Percentiles rank a stretch among this genome's conserved stretches.
phyloP scores from a whole-genome alignment of 768 basidiomycete genomes.

The Amylocystis lapponica region DNA sequence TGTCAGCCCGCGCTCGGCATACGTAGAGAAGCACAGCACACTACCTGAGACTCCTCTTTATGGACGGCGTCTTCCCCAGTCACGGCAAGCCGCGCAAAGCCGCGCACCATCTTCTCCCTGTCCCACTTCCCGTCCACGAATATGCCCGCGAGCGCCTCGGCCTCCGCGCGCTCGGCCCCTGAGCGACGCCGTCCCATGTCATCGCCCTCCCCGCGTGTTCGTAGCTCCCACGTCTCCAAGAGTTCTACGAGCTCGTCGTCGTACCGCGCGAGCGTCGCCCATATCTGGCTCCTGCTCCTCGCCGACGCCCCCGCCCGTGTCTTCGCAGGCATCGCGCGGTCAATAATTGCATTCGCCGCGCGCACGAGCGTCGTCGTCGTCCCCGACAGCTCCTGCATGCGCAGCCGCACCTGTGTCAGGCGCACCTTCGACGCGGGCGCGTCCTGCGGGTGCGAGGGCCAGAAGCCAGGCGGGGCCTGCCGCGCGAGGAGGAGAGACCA shows the following conservation, averaged over 20 bases:
- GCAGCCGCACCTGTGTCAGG: constrained; percentile 50
- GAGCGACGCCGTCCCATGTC: constrained; percentile 32
- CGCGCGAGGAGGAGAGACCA: constrained; percentile 63
- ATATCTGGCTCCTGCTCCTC: constrained; percentile 39
- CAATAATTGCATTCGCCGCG: constrained; percentile 51
- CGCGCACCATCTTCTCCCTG: constrained; percentile 68
- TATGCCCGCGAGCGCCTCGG: constrained; percentile 32
- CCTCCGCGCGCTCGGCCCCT: constrained; percentile 31
- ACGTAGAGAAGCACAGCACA: constrained; percentile 13
- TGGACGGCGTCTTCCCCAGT: constrained; percentile 26
- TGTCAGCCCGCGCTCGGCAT: background rate
- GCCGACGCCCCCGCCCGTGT: constrained; percentile 14
- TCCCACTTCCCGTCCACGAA: constrained; percentile 64
- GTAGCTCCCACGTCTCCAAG: constrained; percentile 57
- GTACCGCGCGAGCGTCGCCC: constrained; percentile 79
- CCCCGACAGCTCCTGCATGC: constrained; percentile 51
- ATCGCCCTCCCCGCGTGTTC: constrained; percentile 37
- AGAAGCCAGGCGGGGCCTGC: constrained; percentile 47
- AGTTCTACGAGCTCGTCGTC: constrained; percentile 61
- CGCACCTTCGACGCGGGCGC: constrained; percentile 40
- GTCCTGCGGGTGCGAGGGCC: constrained; percentile 21
- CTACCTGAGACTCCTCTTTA: constrained; percentile 31
- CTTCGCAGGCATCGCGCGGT: constrained; percentile 37
- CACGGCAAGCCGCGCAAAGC: constrained; percentile 60
- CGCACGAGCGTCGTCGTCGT: constrained; percentile 48